Percentiles rank a stretch among this genome's conserved stretches.
Conservation (phyloP, 305 asterid species). For the Fraxinus ornus region DNA sequence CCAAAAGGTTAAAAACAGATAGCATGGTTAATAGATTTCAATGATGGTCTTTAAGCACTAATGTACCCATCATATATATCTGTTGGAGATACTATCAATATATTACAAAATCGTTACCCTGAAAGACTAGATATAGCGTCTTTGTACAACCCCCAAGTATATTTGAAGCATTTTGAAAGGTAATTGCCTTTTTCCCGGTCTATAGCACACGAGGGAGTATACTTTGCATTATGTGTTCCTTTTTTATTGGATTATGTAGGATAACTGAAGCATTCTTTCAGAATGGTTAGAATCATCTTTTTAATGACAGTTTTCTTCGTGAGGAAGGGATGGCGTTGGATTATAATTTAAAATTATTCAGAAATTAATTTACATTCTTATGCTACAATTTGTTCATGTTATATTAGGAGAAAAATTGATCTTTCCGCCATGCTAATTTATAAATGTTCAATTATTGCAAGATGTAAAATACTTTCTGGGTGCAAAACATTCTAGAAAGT, state of each 20-base stretch:
- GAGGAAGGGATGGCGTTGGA: not conserved
- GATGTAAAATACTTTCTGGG: conserved; percentile 83
- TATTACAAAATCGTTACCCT: too few species aligned
- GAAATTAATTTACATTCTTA: too few species aligned
- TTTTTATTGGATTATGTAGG: not conserved
- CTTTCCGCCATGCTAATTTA: not conserved
- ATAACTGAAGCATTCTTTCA: not conserved
- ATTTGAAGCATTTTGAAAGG: conserved; percentile 94
- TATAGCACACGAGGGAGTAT: not conserved
- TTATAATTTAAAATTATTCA: too few species aligned
- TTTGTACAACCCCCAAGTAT: conserved; percentile 81
- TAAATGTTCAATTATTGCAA: conserved; percentile 35
- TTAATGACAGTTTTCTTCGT: too few species aligned
- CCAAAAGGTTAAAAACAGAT: too few species aligned
- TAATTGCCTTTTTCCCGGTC: conserved; percentile 26
- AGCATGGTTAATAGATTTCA: too few species aligned
- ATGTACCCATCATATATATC: too few species aligned
- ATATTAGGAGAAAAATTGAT: not conserved
- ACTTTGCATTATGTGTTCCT: not conserved
- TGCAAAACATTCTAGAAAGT: conserved; percentile 86
- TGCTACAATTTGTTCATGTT: not conserved
- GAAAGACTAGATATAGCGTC: conserved; percentile 69
- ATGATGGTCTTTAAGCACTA: too few species aligned
- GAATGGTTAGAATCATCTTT: not conserved
- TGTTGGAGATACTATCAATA: too few species aligned